Base-by-base conservation (phyloP, 768 basidiomycete genomes). In the Glaciozyma martinii region DNA sequence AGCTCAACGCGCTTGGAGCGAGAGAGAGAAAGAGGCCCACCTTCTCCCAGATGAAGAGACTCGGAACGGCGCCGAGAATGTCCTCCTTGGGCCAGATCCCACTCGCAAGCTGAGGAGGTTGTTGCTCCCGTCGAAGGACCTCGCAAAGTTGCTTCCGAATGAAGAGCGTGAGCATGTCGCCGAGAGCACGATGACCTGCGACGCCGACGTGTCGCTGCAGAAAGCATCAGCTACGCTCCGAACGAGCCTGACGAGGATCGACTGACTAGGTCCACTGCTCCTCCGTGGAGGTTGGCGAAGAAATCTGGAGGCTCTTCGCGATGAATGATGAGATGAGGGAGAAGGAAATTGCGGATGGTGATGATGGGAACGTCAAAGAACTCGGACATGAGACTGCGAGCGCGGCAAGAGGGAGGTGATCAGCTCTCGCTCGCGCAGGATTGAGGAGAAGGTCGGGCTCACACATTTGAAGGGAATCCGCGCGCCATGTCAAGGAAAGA, bases 271-370 rank as follows among this genome's bases (percentile, higher is more conserved):
- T 63, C 57, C 1, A 50, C 52, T 19, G 9, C 53, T 49, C 54
- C 57, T 30, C 64, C 57, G 0, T 25, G 16, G 25, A 54, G 33
- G 25, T 65, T 44, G 12, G 54, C 25, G 54, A 67, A 71, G 29
- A 56, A 56, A 2, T 46, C 29, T 0, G 52, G 44, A 16, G 59
- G 55, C 18, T 44, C 33, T 9, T 70, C 60, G 6, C 68, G 66
- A 23, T 68, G 56, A 23, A 29, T 29, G 32, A 72, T 44, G 33
- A 64, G 42, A 25, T 65, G 52, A 0, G 71, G 71, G 0, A 68
- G 59, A 10, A 68, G 52, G 25, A 62, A 54, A 42, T 72, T 72
- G 29, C 69, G 56, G 19, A 72, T 23, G 29, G 63, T 72, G 61
- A 68, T 56, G 27, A 68, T 30, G 6, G 67, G 67, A 2, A 62